A percentile compares a stretch with the other conserved stretches of the same genome.
These are phyloP conservation scores for Calonectria hawksworthii DNA, from an alignment of 2,329 filamentous ascomycete species.

Conservation along the genomic window DNA sequence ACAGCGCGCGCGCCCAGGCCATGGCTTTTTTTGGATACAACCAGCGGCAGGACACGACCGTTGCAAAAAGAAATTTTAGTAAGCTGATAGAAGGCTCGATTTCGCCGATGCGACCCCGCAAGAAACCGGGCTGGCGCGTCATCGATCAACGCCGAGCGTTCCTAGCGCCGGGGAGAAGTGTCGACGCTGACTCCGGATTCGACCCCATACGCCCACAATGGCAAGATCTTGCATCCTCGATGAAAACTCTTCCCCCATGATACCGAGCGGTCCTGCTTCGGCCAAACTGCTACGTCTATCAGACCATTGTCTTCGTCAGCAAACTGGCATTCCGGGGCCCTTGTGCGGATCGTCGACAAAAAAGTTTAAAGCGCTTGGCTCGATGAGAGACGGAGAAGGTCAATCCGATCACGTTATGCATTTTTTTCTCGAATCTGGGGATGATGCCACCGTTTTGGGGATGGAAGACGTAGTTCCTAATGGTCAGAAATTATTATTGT, in stretches of 20 bases:
- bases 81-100: background rate
- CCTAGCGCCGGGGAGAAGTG: background rate
- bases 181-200: background rate
- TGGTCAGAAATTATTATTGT: background rate
- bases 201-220: slow-evolving; percentile 7
- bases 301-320: background rate
- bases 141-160: slow-evolving; percentile 1
- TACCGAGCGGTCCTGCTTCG: slow-evolving; percentile 13
- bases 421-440: background rate
- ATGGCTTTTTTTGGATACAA: background rate
- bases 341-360: background rate
- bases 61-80: background rate
- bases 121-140: background rate
- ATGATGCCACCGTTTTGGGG: background rate
- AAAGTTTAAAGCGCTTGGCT: background rate
- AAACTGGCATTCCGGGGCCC: background rate
- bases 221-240: background rate
- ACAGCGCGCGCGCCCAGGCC: background rate
- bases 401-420: background rate
- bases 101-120: background rate
- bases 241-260: background rate
- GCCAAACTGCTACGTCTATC: background rate
- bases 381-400: background rate
- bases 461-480: background rate
- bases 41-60: no score